Conservation (phyloP, 345 rosid genomes). For the Abelmoschus esculentus region DNA sequence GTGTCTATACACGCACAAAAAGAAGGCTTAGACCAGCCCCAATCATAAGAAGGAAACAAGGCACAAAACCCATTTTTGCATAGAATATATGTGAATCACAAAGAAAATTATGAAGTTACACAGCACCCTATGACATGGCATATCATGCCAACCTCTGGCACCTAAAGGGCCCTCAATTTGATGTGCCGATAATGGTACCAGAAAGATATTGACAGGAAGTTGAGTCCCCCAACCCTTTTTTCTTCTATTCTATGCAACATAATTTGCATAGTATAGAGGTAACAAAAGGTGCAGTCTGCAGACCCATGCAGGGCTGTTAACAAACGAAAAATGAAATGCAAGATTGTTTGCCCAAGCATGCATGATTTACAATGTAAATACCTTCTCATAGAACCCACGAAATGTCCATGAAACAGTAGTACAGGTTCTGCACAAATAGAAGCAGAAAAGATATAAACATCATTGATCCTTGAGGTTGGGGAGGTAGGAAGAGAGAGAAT, state of each 20-base stretch:
- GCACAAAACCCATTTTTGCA: background rate
- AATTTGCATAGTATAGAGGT: background rate
- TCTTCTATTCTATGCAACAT: background rate
- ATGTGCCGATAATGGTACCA: background rate
- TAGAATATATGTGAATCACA: background rate
- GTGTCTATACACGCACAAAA: slow-evolving; percentile 42
- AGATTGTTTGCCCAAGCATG: background rate
- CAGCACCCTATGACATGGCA: background rate
- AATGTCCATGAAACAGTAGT: slow-evolving; percentile 78
- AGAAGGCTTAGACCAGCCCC: slow-evolving; percentile 3
- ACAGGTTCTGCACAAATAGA: slow-evolving; percentile 46
- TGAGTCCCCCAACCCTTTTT: background rate
- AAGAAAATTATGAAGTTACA: background rate
- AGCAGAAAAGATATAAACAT: slow-evolving; percentile 6
- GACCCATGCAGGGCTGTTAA: background rate
- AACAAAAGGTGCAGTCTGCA: background rate
- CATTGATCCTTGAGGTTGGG: background rate
- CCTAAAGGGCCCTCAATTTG: background rate
- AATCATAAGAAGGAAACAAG: background rate
- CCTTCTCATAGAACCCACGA: slow-evolving; percentile 76
- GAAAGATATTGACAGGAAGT: background rate
- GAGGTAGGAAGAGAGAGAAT: background rate
- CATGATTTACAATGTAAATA: slow-evolving; percentile 8
- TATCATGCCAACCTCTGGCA: background rate
- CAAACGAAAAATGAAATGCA: background rate